Base-by-base conservation (phyloP, 1,139 yeast species). In the Yamadazyma friedrichii region DNA sequence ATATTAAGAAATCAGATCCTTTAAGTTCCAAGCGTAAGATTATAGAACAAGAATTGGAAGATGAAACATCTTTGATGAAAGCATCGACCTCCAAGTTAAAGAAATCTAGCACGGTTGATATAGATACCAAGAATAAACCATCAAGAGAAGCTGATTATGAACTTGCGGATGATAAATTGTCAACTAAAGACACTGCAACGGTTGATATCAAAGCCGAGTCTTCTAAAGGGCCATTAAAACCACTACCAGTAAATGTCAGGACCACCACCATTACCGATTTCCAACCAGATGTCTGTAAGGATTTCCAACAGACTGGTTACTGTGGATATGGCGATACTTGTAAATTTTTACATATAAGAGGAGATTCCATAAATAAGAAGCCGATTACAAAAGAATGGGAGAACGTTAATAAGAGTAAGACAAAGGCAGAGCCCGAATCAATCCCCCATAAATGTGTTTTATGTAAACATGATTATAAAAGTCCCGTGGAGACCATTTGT, bases 271-370 rank as follows among this genome's bases (percentile, higher is more conserved):
- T 84, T n/a, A 76, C 87, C 29, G 98, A 93, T 55, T 93, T 84
- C 58, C 96, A 88, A 56, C 95, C 95, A 0, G 98, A 93, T 57
- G 84, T 94, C 3, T 94, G 98, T 58, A 94, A 93, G 55, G 98
- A 94, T 60, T 94, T 78, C 61, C 78, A 82, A 45, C 88, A 85
- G 52, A 91, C 95, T 0, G 98, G 98, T 0, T 91, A 82, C 57
- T 94, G 98, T 70, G 98, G 98, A 5, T 94, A 84, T 58, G 99
- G 99, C 8, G 98, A 94, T 55, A 84, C 95, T n/a, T 94, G 99
- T 67, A 94, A 93, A 65, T 94, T 94, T 60, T 62, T 93, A 25
- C 98, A 94, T 58, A 78, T 87, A 10, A 66, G 98, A 58, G 96
- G 88, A 50, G 96, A 89, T 58, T 86, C 85, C 62, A 80, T 77